Evolutionary conservation across 2,329 filamentous ascomycete genomes (phyloP).

Genomic region (Fusarium palustre): DNA sequence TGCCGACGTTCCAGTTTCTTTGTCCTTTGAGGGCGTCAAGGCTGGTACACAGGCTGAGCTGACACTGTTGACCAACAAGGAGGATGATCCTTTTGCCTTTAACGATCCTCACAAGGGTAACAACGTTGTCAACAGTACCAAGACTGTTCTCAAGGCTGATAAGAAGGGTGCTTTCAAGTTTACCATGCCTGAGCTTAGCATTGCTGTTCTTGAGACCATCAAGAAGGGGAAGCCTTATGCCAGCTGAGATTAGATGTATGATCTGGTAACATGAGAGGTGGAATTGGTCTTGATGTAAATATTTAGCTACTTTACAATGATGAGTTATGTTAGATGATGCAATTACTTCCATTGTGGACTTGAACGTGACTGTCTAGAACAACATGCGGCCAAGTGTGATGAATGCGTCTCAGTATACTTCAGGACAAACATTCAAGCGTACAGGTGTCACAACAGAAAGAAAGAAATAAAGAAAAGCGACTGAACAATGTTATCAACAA

Average conservation of each 20-base stretch:
- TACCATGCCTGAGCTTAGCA: conserved; percentile 64
- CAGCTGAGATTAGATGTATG: neutral
- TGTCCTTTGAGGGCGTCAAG: conserved; percentile 59
- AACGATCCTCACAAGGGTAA: conserved; percentile 59
- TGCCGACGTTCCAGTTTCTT: conserved; percentile 58
- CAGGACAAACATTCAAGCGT: neutral
- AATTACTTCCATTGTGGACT: neutral
- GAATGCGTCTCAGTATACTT: neutral
- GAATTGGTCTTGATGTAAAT: neutral
- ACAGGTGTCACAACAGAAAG: neutral
- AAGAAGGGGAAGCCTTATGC: conserved; percentile 19
- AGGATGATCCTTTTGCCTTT: conserved; percentile 55
- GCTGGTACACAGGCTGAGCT: conserved; percentile 56
- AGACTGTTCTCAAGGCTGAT: conserved; percentile 55
- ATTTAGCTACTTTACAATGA: neutral
- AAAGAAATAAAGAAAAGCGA: rapidly evolving
- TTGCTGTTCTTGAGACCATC: conserved; percentile 65
- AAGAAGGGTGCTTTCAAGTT: conserved; percentile 63
- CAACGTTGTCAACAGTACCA: conserved; percentile 62
- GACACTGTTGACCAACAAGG: conserved; percentile 59
- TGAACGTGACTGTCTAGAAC: no score
- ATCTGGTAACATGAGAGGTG: rapidly evolving
- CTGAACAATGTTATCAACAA: no score
- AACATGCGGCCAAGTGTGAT: no score
- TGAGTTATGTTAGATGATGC: neutral